Base-by-base conservation (phyloP, 495 filamentous ascomycete species). In the Penicillium canariense region DNA sequence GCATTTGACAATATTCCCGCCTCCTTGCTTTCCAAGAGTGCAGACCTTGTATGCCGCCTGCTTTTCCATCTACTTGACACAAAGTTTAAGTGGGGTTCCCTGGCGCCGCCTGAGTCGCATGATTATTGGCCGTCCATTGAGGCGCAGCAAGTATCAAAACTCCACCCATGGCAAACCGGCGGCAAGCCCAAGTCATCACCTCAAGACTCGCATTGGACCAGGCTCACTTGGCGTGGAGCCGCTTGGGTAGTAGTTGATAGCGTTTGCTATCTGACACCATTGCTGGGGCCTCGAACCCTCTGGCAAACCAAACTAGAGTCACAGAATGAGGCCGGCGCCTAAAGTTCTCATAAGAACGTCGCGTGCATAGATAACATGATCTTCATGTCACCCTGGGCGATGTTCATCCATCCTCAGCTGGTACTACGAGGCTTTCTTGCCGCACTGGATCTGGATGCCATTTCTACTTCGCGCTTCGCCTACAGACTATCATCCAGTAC, bases 251-350 rank as follows among this genome's bases (percentile, higher is more conserved):
- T 23, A n/a, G 38, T 20, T 40, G 38, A 8, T 42, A 23, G 10
- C 5, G 25, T 25, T 12, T 42, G 20, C 22, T 42, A 12, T 12
- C 10, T 42, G 38, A 42, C 11, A 42, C 3, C 36, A 39, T 28
- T 20, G 23, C 28, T 10, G 28, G 32, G 17, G 18, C 32, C 35
- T 48, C 46, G 27, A 35, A 39, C 20, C 10, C 18, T 23, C 20
- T 25, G 20, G 38, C 23, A 26, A 45, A 26, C 5, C 15, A 28
- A 11, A 26, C 17, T 27, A 32, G n/a, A 28, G 44, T 55, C 39
- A 1, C n/a, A 57, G 54, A 22, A 47, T 28, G 36, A 45, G 32
- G 11, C 27, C 40, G 34, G 57, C 57, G 57, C 52, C 44, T 56
- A 60, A 25, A 40, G 34, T 47, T 42, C 14, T 45, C 42, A 17